Evolutionary conservation across 2,329 filamentous ascomycete species (phyloP).

Genomic region (Nectriaceae sp.): DNA sequence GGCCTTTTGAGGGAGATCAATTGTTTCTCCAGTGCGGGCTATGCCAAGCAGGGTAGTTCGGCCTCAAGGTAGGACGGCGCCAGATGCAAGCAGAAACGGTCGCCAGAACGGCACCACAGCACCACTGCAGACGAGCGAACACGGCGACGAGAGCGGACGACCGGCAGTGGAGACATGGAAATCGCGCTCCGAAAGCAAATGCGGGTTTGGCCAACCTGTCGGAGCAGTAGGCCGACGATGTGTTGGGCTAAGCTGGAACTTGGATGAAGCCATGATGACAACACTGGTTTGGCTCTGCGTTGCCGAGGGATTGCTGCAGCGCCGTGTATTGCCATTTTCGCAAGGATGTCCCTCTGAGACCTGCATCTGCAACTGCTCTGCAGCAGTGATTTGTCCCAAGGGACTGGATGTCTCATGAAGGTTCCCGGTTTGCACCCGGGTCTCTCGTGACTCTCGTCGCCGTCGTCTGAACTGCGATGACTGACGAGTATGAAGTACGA

Average conservation of each 20-base stretch:
- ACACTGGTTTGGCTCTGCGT: background rate
- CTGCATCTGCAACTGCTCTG: background rate
- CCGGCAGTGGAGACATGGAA: slow-evolving; percentile 24
- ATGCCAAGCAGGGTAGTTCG: slow-evolving; percentile 18
- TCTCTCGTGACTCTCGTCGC: background rate
- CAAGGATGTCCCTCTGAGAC: slow-evolving; percentile 11
- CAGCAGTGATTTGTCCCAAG: background rate
- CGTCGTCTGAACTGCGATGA: too few species aligned
- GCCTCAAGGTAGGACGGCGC: slow-evolving; percentile 18
- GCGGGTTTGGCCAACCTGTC: background rate
- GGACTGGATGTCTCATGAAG: background rate
- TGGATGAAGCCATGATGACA: background rate
- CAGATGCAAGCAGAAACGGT: slow-evolving; percentile 10
- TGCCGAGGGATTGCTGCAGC: slow-evolving; percentile 2
- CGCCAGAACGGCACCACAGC: slow-evolving; percentile 13
- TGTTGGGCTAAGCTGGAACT: too few species aligned
- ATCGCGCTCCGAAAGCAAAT: slow-evolving; percentile 9
- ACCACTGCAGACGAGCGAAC: background rate
- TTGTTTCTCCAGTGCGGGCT: too few species aligned
- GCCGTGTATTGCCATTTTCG: slow-evolving; percentile 2
- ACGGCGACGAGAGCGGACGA: slow-evolving; percentile 9
- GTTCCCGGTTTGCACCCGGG: background rate
- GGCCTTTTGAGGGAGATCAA: slow-evolving; percentile 7
- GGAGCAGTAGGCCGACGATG: background rate
- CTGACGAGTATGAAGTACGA: too few species aligned